These are phyloP conservation scores for Irpex sp. DNA, from an alignment of 1,284 basidiomycete genomes.

Conservation along the genomic window DNA sequence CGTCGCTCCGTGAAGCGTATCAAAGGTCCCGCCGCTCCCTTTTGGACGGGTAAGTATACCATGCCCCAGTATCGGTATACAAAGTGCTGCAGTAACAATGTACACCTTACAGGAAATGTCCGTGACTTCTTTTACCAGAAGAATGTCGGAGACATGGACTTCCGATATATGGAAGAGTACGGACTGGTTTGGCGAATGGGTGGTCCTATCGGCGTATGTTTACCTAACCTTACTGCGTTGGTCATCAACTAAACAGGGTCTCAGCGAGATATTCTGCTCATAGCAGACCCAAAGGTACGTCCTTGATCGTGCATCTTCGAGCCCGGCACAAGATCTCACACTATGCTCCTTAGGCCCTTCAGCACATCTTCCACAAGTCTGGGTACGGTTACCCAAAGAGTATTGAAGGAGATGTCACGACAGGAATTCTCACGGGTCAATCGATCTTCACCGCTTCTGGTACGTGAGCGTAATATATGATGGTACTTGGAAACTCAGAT, in stretches of 20 bases:
- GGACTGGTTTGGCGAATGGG: slow-evolving; percentile 26
- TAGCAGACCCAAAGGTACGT: slow-evolving; percentile 19
- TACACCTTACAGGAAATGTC: slow-evolving; percentile 1
- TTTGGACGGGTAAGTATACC: slow-evolving; percentile 8
- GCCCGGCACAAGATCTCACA: no score
- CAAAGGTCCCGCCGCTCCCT: slow-evolving; percentile 8
- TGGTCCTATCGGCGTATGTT: slow-evolving; percentile 6
- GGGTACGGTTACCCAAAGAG: slow-evolving; percentile 23
- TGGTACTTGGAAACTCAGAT: background rate
- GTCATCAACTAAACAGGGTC: background rate
- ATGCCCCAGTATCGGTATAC: background rate
- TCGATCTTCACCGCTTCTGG: slow-evolving; percentile 21
- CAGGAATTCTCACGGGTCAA: slow-evolving; percentile 16
- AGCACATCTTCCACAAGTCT: slow-evolving; percentile 26
- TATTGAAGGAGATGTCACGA: slow-evolving; percentile 4
- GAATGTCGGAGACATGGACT: slow-evolving; percentile 30
- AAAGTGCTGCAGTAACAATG: background rate
- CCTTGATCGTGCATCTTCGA: no score
- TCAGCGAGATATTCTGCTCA: background rate
- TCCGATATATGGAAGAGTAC: slow-evolving; percentile 27
- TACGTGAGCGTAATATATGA: background rate
- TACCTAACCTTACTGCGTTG: slow-evolving; percentile 7
- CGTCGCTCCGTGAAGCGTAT: slow-evolving; percentile 5
- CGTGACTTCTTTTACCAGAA: slow-evolving; percentile 19
- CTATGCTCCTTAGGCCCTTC: slow-evolving; percentile 15